A percentile compares a stretch with the other conserved stretches of the same genome.
These are phyloP conservation scores for Saururus chinensis DNA, from an alignment of 164 flowering plant species.

Conservation along the genomic window DNA sequence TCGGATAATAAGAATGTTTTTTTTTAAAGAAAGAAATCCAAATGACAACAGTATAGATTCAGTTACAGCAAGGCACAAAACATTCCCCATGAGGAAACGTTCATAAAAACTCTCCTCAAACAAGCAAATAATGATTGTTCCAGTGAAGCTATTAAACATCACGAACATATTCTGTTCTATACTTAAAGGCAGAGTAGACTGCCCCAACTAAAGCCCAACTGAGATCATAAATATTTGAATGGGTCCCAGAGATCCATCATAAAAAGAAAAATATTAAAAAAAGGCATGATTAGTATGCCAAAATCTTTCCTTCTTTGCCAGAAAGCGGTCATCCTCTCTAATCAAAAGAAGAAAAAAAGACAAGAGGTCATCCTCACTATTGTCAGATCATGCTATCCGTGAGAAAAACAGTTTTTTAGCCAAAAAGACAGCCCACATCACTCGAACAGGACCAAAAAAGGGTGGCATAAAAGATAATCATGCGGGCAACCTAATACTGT, in stretches of 20 bases:
- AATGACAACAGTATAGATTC: too few species aligned
- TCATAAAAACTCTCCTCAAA: too few species aligned
- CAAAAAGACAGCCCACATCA: too few species aligned
- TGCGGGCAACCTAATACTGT: not conserved
- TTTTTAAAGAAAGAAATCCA: too few species aligned
- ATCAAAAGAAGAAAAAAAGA: too few species aligned
- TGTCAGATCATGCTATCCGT: not conserved
- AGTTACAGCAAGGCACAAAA: too few species aligned
- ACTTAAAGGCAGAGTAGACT: too few species aligned
- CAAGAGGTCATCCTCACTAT: not conserved
- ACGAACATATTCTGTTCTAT: too few species aligned
- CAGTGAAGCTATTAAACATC: too few species aligned
- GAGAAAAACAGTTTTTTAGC: not conserved
- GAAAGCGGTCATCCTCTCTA: not conserved
- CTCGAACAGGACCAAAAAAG: not conserved
- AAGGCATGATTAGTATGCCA: not conserved
- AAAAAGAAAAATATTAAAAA: not conserved
- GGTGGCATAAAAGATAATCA: not conserved
- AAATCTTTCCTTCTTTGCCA: not conserved
- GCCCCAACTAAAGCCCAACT: not conserved
- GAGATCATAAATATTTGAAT: not conserved
- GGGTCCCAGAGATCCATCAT: not conserved
- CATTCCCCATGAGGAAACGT: too few species aligned
- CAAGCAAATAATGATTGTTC: too few species aligned
- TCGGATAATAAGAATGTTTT: too few species aligned